Conservation (phyloP, 2,329 filamentous ascomycete species). For the Neopestalotiopsis rosae region DNA sequence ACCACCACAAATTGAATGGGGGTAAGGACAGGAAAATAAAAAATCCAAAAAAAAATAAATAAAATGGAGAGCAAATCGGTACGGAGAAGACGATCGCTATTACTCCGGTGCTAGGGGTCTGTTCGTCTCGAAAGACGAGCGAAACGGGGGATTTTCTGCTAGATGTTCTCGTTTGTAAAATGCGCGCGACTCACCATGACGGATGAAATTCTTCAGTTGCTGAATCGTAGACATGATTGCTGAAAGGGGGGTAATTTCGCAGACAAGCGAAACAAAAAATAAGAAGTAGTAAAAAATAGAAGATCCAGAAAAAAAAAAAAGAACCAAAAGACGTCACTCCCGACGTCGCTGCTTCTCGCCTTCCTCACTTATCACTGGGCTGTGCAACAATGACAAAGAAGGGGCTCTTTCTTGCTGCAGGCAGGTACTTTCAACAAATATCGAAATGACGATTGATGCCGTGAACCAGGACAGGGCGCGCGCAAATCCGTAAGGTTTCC, state of each 20-base stretch:
- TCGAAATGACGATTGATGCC: neutral
- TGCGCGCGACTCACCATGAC: conserved; percentile 68
- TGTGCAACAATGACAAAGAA: conserved; percentile 11
- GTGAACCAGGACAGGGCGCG: neutral
- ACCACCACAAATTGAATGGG: neutral
- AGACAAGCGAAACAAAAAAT: neutral
- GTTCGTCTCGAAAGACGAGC: conserved; percentile 1
- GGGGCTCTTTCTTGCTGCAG: neutral
- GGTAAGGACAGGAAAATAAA: neutral
- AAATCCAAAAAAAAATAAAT: conserved; percentile 13
- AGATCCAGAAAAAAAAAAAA: neutral
- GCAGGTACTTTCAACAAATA: neutral
- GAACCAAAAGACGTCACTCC: conserved; percentile 28
- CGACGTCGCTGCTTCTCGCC: conserved; percentile 13
- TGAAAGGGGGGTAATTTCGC: neutral
- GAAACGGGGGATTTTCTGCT: conserved; percentile 17
- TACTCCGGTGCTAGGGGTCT: neutral
- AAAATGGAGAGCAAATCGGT: conserved; percentile 1
- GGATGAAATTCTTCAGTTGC: conserved; percentile 97
- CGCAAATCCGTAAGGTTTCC: neutral
- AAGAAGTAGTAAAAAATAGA: neutral
- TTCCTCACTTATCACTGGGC: conserved; percentile 13
- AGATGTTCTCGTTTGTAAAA: conserved; percentile 7
- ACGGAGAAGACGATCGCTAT: conserved; percentile 9
- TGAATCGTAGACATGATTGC: conserved; percentile 74